These are phyloP conservation scores for Fusarium verrucosum DNA, from an alignment of 2,329 filamentous ascomycete genomes.

Conservation along the genomic window DNA sequence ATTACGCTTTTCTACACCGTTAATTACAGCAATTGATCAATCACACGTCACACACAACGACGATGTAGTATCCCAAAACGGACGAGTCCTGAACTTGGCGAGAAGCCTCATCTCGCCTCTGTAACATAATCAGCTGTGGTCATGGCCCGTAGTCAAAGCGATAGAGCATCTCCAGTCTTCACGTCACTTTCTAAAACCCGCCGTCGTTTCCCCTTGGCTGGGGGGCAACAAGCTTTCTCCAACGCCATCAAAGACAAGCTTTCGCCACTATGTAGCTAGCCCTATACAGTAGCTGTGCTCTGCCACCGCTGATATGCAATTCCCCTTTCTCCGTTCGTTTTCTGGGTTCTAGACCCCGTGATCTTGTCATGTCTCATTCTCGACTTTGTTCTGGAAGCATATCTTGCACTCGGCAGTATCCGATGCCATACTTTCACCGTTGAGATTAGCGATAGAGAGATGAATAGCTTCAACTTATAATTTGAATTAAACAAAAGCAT, in stretches of 20 bases:
- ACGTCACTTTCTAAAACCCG: neutral
- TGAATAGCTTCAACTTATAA: slow-evolving; percentile 2
- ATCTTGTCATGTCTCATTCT: slow-evolving; percentile 1
- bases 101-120: neutral
- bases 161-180: neutral
- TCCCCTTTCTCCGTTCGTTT: neutral
- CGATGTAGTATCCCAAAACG: slow-evolving; percentile 4
- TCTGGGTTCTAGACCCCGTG: slow-evolving; percentile 26
- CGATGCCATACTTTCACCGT: neutral
- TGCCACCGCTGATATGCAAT: neutral
- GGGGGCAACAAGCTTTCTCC: slow-evolving; percentile 37
- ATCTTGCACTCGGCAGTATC: neutral
- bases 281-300: neutral
- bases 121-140: neutral
- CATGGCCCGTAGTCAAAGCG: neutral
- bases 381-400: slow-evolving; percentile 15
- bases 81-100: slow-evolving; percentile 9
- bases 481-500: slow-evolving; percentile 8
- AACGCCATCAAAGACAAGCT: slow-evolving; percentile 25
- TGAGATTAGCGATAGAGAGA: neutral
- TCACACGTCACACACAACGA: neutral
- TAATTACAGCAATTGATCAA: neutral
- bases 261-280: slow-evolving; percentile 24
- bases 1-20: slow-evolving; percentile 2
- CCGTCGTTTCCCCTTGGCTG: slow-evolving; percentile 9